These are phyloP conservation scores for Zymoseptoria crescenta DNA, from an alignment of 2,329 filamentous ascomycete species.

Conservation along the genomic window DNA sequence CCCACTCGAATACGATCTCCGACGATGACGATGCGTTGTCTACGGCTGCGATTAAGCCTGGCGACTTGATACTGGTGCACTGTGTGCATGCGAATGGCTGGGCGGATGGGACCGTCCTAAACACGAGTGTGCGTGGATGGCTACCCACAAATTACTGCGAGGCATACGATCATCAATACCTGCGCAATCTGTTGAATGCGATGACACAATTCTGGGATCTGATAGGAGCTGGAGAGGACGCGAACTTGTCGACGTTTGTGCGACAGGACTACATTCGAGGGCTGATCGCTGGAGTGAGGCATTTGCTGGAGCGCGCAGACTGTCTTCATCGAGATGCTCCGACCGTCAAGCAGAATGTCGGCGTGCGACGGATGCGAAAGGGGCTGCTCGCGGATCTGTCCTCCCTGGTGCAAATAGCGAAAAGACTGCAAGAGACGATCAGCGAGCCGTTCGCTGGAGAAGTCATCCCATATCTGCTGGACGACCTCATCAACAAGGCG, in stretches of 20 bases:
- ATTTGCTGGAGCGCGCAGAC: slow-evolving; percentile 77
- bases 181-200: slow-evolving; percentile 76
- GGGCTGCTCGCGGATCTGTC: slow-evolving; percentile 83
- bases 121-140: slow-evolving; percentile 85
- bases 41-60: slow-evolving; percentile 78
- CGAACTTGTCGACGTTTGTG: slow-evolving; percentile 69
- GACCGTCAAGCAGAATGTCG: slow-evolving; percentile 66
- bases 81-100: slow-evolving; percentile 97
- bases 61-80: slow-evolving; percentile 88
- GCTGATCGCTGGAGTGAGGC: slow-evolving; percentile 86
- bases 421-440: slow-evolving; percentile 70
- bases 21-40: slow-evolving; percentile 55
- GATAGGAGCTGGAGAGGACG: slow-evolving; percentile 57
- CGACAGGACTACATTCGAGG: slow-evolving; percentile 93
- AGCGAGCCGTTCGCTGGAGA: slow-evolving; percentile 44
- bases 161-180: slow-evolving; percentile 80
- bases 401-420: slow-evolving; percentile 78
- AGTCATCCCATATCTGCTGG: slow-evolving; percentile 67
- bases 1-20: slow-evolving; percentile 57
- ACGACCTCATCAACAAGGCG: slow-evolving; percentile 87
- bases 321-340: slow-evolving; percentile 77
- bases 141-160: slow-evolving; percentile 98
- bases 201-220: slow-evolving; percentile 90
- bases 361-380: slow-evolving; percentile 73
- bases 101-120: slow-evolving; percentile 88